These are phyloP conservation scores for Amphibolis antarctica DNA, from an alignment of 106 monocot genomes.

Conservation along the genomic window DNA sequence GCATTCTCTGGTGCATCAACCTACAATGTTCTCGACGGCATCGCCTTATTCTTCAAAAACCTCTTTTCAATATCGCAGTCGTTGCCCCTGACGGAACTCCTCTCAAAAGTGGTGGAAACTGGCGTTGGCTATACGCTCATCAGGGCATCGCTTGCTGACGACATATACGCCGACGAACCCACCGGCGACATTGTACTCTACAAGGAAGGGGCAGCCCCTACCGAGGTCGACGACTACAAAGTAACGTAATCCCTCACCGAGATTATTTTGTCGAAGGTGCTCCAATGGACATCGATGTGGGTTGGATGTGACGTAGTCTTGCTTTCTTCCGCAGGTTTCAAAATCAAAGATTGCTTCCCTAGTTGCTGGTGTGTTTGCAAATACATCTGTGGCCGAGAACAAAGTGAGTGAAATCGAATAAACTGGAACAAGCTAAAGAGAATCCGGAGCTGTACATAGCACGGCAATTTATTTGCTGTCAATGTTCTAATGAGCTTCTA, in stretches of 20 bases:
- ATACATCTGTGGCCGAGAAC: slow-evolving; percentile 67
- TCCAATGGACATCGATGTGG: neutral
- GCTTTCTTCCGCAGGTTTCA: slow-evolving; percentile 34
- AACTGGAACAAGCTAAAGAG: no score
- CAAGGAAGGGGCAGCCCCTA: slow-evolving; percentile 30
- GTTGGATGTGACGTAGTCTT: neutral
- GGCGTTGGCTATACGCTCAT: slow-evolving; percentile 73
- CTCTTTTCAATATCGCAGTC: slow-evolving; percentile 18
- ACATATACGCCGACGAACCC: slow-evolving; percentile 22
- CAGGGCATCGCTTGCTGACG: slow-evolving; percentile 55
- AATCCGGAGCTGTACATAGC: no score
- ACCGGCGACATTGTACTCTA: slow-evolving; percentile 31
- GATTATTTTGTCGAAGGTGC: neutral
- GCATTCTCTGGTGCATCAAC: slow-evolving; percentile 13
- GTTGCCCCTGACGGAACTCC: slow-evolving; percentile 46
- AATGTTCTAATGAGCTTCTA: neutral
- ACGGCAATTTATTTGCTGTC: neutral
- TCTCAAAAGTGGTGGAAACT: slow-evolving; percentile 46
- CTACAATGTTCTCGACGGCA: slow-evolving; percentile 75
- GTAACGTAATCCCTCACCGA: slow-evolving; percentile 10
- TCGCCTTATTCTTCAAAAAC: slow-evolving; percentile 71
- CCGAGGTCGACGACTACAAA: slow-evolving; percentile 17
- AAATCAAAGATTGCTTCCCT: slow-evolving; percentile 64
- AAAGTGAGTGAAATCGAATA: slow-evolving; percentile 31
- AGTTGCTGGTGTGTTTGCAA: slow-evolving; percentile 67